Conservation (phyloP, 345 rosid genomes). For the Camelina sativa region DNA sequence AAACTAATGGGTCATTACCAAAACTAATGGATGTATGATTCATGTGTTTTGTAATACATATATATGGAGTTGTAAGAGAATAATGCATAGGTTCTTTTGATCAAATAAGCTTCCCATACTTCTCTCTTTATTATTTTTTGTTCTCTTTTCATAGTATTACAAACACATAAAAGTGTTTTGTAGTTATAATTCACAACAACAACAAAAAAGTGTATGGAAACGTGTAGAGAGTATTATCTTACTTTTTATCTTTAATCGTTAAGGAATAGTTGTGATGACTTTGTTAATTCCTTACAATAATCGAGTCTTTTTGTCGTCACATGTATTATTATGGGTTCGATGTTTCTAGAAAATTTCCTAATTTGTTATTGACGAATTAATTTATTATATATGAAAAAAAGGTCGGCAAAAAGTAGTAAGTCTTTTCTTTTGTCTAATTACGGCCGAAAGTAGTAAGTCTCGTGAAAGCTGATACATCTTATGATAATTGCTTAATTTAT, state of each 20-base stretch:
- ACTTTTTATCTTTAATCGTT: not conserved
- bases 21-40: no score
- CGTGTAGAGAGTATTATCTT: not conserved
- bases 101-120: no score
- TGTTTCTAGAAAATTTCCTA: not conserved
- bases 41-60: no score
- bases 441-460: slow-evolving; percentile 40
- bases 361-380: slow-evolving; percentile 4
- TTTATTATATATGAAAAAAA: not conserved
- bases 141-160: no score
- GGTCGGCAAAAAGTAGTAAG: slow-evolving; percentile 35
- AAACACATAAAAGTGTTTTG: no score
- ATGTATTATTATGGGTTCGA: not conserved
- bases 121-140: no score
- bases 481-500: no score
- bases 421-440: slow-evolving; percentile 27
- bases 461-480: slow-evolving; percentile 9
- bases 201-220: no score
- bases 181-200: no score
- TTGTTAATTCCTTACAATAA: not conserved
- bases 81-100: no score
- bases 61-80: no score
- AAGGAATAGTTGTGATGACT: slow-evolving; percentile 6
- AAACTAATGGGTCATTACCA: no score
- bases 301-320: slow-evolving; percentile 2